These are phyloP conservation scores for Russula griseocarnosa DNA, from an alignment of 768 basidiomycete genomes.

Conservation along the genomic window DNA sequence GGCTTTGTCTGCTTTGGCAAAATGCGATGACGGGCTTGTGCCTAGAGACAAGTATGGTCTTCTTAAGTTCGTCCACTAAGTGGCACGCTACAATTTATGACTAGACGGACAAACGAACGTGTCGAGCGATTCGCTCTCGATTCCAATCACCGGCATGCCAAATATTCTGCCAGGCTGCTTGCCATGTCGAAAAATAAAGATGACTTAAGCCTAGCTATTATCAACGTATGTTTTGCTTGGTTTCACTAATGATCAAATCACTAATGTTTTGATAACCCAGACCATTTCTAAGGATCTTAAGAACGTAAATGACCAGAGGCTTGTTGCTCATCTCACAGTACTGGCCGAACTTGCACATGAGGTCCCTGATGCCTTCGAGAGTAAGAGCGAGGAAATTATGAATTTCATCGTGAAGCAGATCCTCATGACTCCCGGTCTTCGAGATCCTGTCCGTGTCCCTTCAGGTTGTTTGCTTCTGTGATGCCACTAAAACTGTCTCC, in stretches of 20 bases:
- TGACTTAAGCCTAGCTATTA: constrained; percentile 48
- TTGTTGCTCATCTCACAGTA: constrained; percentile 66
- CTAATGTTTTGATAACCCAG: constrained; percentile 38
- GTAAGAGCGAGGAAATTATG: constrained; percentile 70
- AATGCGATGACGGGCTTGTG: constrained; percentile 52
- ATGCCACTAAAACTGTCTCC: constrained; percentile 14
- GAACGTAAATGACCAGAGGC: constrained; percentile 44
- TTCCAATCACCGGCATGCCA: constrained; percentile 63
- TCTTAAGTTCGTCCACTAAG: neutral
- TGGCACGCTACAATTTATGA: neutral
- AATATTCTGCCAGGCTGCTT: constrained; percentile 79
- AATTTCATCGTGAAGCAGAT: constrained; percentile 65
- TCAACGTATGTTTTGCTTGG: constrained; percentile 52
- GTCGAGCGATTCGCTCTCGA: constrained; percentile 56
- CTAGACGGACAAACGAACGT: constrained; percentile 64
- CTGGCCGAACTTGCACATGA: constrained; percentile 70
- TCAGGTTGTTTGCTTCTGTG: neutral
- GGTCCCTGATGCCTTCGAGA: constrained; percentile 71
- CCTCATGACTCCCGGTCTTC: constrained; percentile 53
- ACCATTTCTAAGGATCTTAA: constrained; percentile 52
- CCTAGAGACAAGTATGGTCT: constrained; percentile 58
- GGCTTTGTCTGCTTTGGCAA: constrained; percentile 66
- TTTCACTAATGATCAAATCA: neutral
- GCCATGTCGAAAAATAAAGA: constrained; percentile 45
- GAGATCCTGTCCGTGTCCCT: constrained; percentile 43